phyloP scores from a whole-genome alignment of 2,329 filamentous ascomycete genomes.

The Ilyonectria sp. region DNA sequence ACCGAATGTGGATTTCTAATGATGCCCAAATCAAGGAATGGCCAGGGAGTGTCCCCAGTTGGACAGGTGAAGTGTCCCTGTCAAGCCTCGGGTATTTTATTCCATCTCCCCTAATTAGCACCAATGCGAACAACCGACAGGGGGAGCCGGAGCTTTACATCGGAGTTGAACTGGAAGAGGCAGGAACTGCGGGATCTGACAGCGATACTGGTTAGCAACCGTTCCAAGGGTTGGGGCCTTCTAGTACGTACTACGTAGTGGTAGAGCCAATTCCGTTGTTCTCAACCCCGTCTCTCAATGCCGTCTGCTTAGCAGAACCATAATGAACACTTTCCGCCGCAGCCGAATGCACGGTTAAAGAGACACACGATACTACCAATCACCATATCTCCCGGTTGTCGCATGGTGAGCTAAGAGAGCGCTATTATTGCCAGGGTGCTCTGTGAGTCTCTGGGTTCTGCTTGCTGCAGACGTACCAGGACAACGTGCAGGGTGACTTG shows the following conservation, averaged over 20 bases:
- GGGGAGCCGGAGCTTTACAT: conserved; percentile 11
- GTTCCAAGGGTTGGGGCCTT: conserved; percentile 8
- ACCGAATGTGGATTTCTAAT: background rate
- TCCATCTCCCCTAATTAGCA: background rate
- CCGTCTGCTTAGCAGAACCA: conserved; percentile 12
- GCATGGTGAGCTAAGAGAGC: conserved; percentile 13
- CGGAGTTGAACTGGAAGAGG: conserved; percentile 18
- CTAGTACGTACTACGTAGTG: background rate
- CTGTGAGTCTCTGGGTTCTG: background rate
- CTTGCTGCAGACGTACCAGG: conserved; percentile 17
- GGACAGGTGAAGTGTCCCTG: too few relatives aligned
- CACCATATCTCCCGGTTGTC: background rate
- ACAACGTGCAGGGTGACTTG: conserved; percentile 37
- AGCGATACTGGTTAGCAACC: background rate
- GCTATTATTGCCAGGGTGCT: background rate
- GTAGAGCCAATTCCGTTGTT: conserved; percentile 6
- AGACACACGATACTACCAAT: conserved; percentile 13
- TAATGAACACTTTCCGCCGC: conserved; percentile 21
- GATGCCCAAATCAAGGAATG: background rate
- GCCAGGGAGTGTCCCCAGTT: background rate
- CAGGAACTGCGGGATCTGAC: conserved; percentile 9
- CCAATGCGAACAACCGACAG: conserved; percentile 8
- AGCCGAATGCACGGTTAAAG: conserved; percentile 18
- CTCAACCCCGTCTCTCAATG: background rate
- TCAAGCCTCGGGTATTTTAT: background rate